These are phyloP conservation scores for Phalaenopsis aphrodite DNA, from an alignment of 106 monocot species.

Conservation along the genomic window DNA sequence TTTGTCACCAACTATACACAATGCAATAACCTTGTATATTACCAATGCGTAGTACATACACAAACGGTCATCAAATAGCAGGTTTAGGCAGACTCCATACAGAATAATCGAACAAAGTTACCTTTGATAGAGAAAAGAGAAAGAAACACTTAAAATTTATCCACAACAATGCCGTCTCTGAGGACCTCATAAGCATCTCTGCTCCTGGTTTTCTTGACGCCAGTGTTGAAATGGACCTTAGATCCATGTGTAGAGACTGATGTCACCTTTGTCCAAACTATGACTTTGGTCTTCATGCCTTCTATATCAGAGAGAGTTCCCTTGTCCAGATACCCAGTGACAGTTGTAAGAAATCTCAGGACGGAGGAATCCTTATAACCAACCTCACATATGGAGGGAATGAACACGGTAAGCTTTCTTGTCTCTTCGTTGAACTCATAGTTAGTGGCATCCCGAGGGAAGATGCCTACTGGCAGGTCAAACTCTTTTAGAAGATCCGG, in stretches of 20 bases:
- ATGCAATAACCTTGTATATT: too few relatives aligned
- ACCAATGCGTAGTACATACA: too few relatives aligned
- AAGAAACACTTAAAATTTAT: slow-evolving; percentile 45
- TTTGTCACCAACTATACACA: too few relatives aligned
- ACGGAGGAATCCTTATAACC: slow-evolving; percentile 87
- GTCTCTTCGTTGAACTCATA: slow-evolving; percentile 80
- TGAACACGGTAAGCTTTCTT: slow-evolving; percentile 60
- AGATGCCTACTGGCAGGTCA: slow-evolving; percentile 72
- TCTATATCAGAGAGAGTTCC: slow-evolving; percentile 76
- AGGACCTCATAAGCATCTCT: slow-evolving; percentile 75
- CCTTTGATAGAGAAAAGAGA: neutral
- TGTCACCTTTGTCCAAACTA: slow-evolving; percentile 76
- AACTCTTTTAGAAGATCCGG: slow-evolving; percentile 70
- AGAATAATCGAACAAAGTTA: neutral
- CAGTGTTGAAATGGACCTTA: slow-evolving; percentile 64
- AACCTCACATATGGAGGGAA: slow-evolving; percentile 76
- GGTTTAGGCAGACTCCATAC: neutral
- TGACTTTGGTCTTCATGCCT: slow-evolving; percentile 80
- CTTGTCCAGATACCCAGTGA: slow-evolving; percentile 79
- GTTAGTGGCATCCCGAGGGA: slow-evolving; percentile 77
- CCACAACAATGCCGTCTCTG: slow-evolving; percentile 54
- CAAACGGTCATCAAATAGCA: neutral
- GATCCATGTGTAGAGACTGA: slow-evolving; percentile 54
- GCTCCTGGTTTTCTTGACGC: slow-evolving; percentile 63
- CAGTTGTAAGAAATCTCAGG: slow-evolving; percentile 54